phyloP scores from a whole-genome alignment of 148 eudicot genomes.

The Spergularia bocconei region DNA sequence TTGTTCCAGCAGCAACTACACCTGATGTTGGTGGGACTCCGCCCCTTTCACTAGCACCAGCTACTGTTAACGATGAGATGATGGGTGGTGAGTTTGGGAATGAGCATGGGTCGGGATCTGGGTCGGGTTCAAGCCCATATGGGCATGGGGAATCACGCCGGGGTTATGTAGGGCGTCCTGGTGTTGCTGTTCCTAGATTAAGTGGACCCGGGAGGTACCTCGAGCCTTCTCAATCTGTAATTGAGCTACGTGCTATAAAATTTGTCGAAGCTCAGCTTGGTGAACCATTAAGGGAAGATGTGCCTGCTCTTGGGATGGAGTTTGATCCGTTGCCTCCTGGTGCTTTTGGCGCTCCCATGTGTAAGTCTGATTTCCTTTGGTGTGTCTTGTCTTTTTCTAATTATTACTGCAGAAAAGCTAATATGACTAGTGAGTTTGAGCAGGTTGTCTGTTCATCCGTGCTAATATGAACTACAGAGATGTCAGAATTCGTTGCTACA shows the following conservation, averaged over 20 bases:
- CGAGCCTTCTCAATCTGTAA: conserved; percentile 57
- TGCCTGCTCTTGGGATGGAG: conserved; percentile 92
- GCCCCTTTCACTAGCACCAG: conserved; percentile 27
- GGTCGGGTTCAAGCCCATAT: conserved; percentile 53
- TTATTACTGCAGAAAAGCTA: neutral
- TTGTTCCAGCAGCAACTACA: conserved; percentile 22
- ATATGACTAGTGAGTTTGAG: neutral
- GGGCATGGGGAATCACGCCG: conserved; percentile 45
- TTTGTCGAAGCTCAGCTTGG: conserved; percentile 89
- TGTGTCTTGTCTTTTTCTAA: neutral
- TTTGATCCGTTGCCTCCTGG: conserved; percentile 99
- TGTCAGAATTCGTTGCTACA: neutral
- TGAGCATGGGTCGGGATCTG: conserved; percentile 47
- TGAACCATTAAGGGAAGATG: conserved; percentile 81
- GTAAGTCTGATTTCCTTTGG: conserved; percentile 33
- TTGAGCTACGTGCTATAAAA: conserved; percentile 64
- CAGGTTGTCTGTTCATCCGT: neutral
- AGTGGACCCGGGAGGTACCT: conserved; percentile 50
- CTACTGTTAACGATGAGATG: conserved; percentile 39
- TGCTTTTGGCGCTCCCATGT: conserved; percentile 93
- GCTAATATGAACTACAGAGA: neutral
- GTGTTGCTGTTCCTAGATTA: conserved; percentile 56
- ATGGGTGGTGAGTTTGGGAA: conserved; percentile 39
- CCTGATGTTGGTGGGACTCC: conserved; percentile 25
- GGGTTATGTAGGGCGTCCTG: conserved; percentile 41